Evolutionary conservation across 2,329 filamentous ascomycete species (phyloP), one percentile per base, ranked within the genome.

Genomic region (Apiospora malaysiana): DNA sequence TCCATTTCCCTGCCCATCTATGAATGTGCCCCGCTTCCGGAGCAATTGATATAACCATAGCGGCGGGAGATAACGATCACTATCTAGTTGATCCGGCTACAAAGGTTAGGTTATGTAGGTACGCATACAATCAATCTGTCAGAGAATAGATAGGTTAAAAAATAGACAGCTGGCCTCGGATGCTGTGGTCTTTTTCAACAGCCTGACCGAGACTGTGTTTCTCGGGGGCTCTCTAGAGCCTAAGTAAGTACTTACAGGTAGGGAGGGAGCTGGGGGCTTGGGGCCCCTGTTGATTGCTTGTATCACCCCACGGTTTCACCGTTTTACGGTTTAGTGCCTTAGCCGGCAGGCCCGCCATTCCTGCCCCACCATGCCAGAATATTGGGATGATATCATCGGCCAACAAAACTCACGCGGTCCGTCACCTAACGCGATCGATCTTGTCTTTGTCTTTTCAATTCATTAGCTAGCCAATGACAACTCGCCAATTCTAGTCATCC

Each of bases 381-480:
- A 21, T 7, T n/a, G n/a, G n/a, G 21, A 63, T 63, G 56, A 63
- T 63, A 63, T 63, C 56, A 63, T 63, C 32, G 56, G 14, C 56
- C 56, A 32, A 63, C 32, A 23, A 32, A 37, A 40, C 1, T 18
- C 16, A n/a, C 12, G 32, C 56, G n/a, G 16, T 32, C 32, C 27
- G 21, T 32, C 3, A 32, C 18, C 32, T 16, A 2, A 23, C 18
- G 14, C 32, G 32, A 40, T 10, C 32, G 32, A 40, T 10, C 21
- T 40, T 63, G 56, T 47, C 37, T 32, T 40, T 32, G 9, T 23
- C 56, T 10, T 18, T 63, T 40, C 21, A 40, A 10, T 14, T 10
- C 27, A 63, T 10, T 16, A 32, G 9, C 2, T 7, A 32, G 12
- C 32, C 56, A 63, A 63, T 63, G 37, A 40, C 27, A 63, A 40